These are phyloP conservation scores for Colletotrichum eleusines DNA, from an alignment of 2,329 filamentous ascomycete species.

Conservation along the genomic window DNA sequence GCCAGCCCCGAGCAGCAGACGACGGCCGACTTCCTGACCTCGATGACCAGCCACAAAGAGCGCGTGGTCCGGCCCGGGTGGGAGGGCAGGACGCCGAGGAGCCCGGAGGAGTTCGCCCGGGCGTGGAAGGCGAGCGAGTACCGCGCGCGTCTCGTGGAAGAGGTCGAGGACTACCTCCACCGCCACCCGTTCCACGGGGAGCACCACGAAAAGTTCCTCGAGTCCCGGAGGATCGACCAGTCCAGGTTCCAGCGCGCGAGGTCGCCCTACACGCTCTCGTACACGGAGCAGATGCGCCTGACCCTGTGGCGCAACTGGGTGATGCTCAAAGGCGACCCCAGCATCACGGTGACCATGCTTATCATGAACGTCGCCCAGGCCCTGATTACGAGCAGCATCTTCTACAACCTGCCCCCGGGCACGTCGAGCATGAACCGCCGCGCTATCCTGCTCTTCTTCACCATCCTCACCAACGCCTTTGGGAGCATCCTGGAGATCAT, in stretches of 20 bases:
- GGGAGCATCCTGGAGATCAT: slow-evolving; percentile 53
- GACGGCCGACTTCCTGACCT: slow-evolving; percentile 81
- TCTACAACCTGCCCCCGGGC: slow-evolving; percentile 58
- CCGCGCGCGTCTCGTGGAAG: slow-evolving; percentile 47
- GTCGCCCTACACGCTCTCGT: slow-evolving; percentile 62
- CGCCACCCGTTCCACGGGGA: slow-evolving; percentile 33
- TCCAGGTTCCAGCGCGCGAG: slow-evolving; percentile 55
- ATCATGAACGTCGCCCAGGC: slow-evolving; percentile 61
- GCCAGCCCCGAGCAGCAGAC: slow-evolving; percentile 68
- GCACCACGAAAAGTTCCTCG: slow-evolving; percentile 32
- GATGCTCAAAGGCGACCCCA: slow-evolving; percentile 55
- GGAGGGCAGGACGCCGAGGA: slow-evolving; percentile 48
- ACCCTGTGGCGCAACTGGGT: slow-evolving; percentile 57
- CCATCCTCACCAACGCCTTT: slow-evolving; percentile 65
- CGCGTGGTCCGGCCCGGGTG: slow-evolving; percentile 46
- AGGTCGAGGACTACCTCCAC: slow-evolving; percentile 47
- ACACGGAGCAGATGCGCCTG: slow-evolving; percentile 59
- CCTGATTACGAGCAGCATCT: slow-evolving; percentile 65
- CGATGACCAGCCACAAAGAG: slow-evolving; percentile 55
- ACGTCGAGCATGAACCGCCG: slow-evolving; percentile 60
- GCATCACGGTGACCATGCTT: slow-evolving; percentile 54
- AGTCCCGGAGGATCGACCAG: slow-evolving; percentile 25
- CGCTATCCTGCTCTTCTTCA: slow-evolving; percentile 65
- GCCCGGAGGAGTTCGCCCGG: slow-evolving; percentile 48
- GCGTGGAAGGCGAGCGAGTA: slow-evolving; percentile 46